Evolutionary conservation across 768 basidiomycete species (phyloP), one percentile per base, ranked within the genome.

Genomic region (Lepiota brunneoincarnata): DNA sequence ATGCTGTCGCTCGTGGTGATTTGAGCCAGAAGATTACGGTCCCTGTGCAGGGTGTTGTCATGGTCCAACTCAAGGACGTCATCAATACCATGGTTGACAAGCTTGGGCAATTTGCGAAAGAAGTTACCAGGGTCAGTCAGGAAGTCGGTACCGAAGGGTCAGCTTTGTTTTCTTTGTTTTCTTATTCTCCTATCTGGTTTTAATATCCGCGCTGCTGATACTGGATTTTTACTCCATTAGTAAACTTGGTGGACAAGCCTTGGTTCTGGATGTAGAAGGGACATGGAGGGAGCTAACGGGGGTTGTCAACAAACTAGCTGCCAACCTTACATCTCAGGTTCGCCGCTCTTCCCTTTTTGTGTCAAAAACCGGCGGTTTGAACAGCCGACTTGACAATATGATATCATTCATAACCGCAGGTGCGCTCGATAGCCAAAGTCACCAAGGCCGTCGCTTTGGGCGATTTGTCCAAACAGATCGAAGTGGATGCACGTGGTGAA

Each of bases 391-490:
- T n/a, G n/a, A n/a, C n/a, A n/a, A n/a, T n/a, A n/a, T n/a, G n/a
- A n/a, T n/a, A n/a, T n/a, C n/a, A n/a, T n/a, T n/a, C n/a, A n/a
- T n/a, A n/a, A n/a, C n/a, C n/a, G n/a, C n/a, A 72, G 72, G 91
- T 93, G 58, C 84, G 95, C 52, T 90, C 89, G 45, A 94, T 94
- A 55, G 91, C 93, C 5, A 83, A 85, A 57, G 95, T 98, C 57
- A 97, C 95, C 17, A 94, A 91, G 71, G 95, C 94, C 4, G 93
- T 97, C 66, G 94, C 93, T 0, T 72, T 88, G 47, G 94, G 94
- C 20, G 93, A 98, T 69, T 72, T 93, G 61, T 86, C 83, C 47
- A 91, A 91, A 68, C 91, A 90, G 66, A 95, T 98, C 62, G 91
- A 93, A 54, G 93, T 96, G 61, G 91, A 93, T 63, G 89, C 87